phyloP scores from a whole-genome alignment of 495 filamentous ascomycete genomes.

The Trichoderma reesei region DNA sequence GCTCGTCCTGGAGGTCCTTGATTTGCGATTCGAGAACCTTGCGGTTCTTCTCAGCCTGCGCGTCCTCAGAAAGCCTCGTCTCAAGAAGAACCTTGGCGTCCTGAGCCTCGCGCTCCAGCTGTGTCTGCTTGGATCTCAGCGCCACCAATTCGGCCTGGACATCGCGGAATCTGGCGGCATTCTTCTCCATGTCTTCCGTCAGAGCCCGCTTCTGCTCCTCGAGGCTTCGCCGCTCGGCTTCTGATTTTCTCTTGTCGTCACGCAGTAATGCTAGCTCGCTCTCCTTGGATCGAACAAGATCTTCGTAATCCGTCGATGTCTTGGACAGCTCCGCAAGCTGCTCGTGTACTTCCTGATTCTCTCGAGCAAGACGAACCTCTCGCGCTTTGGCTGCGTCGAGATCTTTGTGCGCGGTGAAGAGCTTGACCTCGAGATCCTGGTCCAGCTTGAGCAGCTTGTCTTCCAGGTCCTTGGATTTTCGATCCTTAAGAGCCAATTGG shows the following conservation, averaged over 20 bases:
- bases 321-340: constrained; percentile 80
- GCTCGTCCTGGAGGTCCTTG: constrained; percentile 71
- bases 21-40: constrained; percentile 83
- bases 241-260: constrained; percentile 67
- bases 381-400: constrained; percentile 59
- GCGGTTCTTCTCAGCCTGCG: constrained; percentile 72
- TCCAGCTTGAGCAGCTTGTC: constrained; percentile 74
- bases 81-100: constrained; percentile 82
- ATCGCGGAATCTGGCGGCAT: constrained; percentile 67
- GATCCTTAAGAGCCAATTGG: constrained; percentile 78
- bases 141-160: constrained; percentile 81
- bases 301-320: constrained; percentile 90
- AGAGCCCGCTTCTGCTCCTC: constrained; percentile 67
- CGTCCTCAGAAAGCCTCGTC: constrained; percentile 80
- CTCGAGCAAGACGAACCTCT: constrained; percentile 63
- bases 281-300: constrained; percentile 84
- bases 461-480: constrained; percentile 83
- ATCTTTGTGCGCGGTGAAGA: constrained; percentile 73
- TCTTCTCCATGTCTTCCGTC: constrained; percentile 64
- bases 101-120: constrained; percentile 78
- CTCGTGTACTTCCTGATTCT: constrained; percentile 76
- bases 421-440: constrained; percentile 82
- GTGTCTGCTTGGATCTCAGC: constrained; percentile 69
- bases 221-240: constrained; percentile 63
- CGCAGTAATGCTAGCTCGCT: constrained; percentile 82